A percentile compares a stretch with the other conserved stretches of the same genome.
phyloP scores from a whole-genome alignment of 139 green algal genomes.

The Chlorella sp. region DNA sequence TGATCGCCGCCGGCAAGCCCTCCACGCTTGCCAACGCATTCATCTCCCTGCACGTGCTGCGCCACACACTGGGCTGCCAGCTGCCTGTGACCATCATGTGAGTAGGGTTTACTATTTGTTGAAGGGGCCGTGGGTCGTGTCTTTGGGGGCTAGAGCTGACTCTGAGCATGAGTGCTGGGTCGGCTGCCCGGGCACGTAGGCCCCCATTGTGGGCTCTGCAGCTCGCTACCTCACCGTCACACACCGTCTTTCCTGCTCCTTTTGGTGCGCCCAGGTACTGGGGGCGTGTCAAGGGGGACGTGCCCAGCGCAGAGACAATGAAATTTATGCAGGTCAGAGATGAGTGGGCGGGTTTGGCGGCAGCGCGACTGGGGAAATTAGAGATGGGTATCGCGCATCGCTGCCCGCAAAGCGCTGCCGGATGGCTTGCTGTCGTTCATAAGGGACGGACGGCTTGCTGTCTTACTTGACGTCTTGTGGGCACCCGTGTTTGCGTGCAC shows the following conservation, averaged over 20 bases:
- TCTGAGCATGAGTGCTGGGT: no score
- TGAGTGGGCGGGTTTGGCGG: background rate
- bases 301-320: background rate
- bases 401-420: background rate
- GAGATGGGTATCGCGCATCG: background rate
- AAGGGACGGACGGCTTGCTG: background rate
- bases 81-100: constrained; percentile 37
- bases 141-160: no score
- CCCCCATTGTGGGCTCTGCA: background rate
- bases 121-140: no score
- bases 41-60: constrained; percentile 28
- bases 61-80: constrained; percentile 22
- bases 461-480: background rate
- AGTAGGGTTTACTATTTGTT: background rate
- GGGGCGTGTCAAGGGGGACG: background rate
- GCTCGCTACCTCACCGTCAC: no score
- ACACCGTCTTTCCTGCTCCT: background rate
- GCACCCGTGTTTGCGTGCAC: no score
- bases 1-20: constrained; percentile 27
- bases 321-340: background rate
- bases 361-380: background rate
- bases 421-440: background rate
- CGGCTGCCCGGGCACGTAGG: background rate
- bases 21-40: constrained; percentile 34
- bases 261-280: constrained; percentile 1